phyloP scores from a whole-genome alignment of 2,329 filamentous ascomycete species.

The Ophioceras dolichostomum region DNA sequence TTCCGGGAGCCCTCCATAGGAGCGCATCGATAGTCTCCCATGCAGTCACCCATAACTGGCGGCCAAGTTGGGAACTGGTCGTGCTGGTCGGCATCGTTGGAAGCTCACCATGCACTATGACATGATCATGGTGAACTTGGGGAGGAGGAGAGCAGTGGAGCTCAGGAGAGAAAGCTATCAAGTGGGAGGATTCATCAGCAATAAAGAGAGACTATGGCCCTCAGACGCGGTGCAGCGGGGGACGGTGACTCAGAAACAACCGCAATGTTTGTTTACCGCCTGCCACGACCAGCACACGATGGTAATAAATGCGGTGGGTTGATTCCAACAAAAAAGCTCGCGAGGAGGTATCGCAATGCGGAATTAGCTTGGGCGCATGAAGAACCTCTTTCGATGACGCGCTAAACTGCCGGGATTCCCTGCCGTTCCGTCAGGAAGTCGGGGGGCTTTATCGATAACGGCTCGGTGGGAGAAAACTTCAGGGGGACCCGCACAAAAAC shows the following conservation, averaged over 20 bases:
- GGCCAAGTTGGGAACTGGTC: constrained; percentile 20
- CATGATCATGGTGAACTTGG: too few relatives aligned
- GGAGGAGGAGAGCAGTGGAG: too few relatives aligned
- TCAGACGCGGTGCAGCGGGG: too few relatives aligned
- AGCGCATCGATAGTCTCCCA: constrained; percentile 14
- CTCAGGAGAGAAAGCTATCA: too few relatives aligned
- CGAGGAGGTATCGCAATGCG: too few relatives aligned
- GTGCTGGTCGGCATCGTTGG: constrained; percentile 19
- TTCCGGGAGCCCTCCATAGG: constrained; percentile 9
- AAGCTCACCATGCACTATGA: constrained; percentile 2
- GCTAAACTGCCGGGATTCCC: constrained; percentile 1
- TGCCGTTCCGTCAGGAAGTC: not conserved
- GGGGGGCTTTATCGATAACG: not conserved
- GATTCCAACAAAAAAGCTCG: too few relatives aligned
- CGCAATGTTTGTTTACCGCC: too few relatives aligned
- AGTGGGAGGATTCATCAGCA: too few relatives aligned
- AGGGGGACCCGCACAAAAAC: not conserved
- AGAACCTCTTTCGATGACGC: constrained; percentile 2
- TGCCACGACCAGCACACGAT: too few relatives aligned
- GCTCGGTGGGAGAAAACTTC: not conserved
- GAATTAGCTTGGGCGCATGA: constrained; percentile 2
- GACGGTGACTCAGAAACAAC: too few relatives aligned
- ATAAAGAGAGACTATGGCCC: too few relatives aligned
- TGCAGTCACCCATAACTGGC: constrained; percentile 19
- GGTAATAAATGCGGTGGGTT: too few relatives aligned